These are phyloP conservation scores for Rhizopus arrhizus DNA, from an alignment of 371 early-diverging fungal species.

Conservation along the genomic window DNA sequence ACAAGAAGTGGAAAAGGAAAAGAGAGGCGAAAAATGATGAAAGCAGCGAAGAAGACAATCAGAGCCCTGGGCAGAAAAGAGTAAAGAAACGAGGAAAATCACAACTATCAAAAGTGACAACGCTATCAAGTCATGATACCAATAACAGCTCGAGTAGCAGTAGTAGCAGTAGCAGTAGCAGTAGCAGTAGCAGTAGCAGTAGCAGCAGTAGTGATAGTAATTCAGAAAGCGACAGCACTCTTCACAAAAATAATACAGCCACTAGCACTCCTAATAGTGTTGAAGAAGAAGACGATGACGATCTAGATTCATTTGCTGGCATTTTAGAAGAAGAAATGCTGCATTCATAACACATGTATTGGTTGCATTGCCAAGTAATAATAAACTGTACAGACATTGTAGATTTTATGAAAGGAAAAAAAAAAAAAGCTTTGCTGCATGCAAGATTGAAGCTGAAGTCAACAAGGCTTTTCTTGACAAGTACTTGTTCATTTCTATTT, in stretches of 20 bases:
- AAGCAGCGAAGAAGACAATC: slow-evolving; percentile 19
- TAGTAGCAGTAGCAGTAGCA: background rate
- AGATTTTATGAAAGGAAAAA: background rate
- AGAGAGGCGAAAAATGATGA: background rate
- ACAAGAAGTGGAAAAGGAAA: slow-evolving; percentile 19
- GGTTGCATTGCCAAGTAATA: no score
- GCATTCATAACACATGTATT: background rate
- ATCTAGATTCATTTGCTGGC: background rate
- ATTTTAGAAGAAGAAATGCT: slow-evolving; percentile 3
- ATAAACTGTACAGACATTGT: no score
- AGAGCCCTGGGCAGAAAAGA: background rate
- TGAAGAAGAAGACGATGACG: background rate
- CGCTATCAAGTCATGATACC: slow-evolving; percentile 20
- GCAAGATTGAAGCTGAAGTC: no score
- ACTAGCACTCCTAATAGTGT: background rate
- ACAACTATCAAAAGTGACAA: slow-evolving; percentile 37
- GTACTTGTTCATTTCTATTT: no score
- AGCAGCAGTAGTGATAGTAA: slow-evolving; percentile 4
- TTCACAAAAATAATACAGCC: background rate
- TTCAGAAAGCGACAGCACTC: background rate
- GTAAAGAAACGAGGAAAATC: slow-evolving; percentile 27
- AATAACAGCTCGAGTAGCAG: background rate
- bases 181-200: background rate
- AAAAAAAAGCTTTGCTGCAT: background rate
- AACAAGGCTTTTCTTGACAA: no score